Conservation (phyloP, 768 basidiomycete genomes). For the Tulasnella sp. region DNA sequence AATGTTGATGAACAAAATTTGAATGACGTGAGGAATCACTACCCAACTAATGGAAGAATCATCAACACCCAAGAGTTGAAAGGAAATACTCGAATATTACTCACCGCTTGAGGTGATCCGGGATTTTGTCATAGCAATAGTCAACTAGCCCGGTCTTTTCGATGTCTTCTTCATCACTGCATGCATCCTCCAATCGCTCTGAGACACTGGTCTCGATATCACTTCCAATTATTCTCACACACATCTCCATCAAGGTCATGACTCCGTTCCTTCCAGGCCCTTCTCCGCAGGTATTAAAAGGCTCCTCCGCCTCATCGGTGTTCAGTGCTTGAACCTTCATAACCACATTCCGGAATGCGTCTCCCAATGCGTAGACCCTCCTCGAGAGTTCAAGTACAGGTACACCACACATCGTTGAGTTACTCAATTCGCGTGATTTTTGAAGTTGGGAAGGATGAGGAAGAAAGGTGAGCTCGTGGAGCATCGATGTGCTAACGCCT, state of each 20-base stretch:
- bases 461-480: too few relatives aligned
- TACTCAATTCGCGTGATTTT: background rate
- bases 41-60: constrained; percentile 5
- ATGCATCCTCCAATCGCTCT: background rate
- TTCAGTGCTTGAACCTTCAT: background rate
- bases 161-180: constrained; percentile 10
- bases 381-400: constrained; percentile 7
- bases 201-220: constrained; percentile 11
- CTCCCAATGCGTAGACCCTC: constrained; percentile 6
- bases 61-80: background rate
- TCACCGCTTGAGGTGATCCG: constrained; percentile 11
- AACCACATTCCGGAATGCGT: constrained; percentile 14
- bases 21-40: constrained; percentile 11
- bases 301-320: background rate
- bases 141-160: constrained; percentile 5
- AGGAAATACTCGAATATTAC: background rate
- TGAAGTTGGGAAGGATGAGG: constrained; percentile 11
- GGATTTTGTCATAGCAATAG: constrained; percentile 10
- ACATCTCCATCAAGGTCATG: background rate
- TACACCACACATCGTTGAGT: background rate
- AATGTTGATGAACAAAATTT: constrained; percentile 7
- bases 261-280: background rate
- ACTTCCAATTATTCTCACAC: background rate
- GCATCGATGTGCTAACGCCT: too few relatives aligned
- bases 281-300: constrained; percentile 4